These are phyloP conservation scores for Malassezia cuniculi DNA, from an alignment of 1,284 basidiomycete species.

Conservation along the genomic window DNA sequence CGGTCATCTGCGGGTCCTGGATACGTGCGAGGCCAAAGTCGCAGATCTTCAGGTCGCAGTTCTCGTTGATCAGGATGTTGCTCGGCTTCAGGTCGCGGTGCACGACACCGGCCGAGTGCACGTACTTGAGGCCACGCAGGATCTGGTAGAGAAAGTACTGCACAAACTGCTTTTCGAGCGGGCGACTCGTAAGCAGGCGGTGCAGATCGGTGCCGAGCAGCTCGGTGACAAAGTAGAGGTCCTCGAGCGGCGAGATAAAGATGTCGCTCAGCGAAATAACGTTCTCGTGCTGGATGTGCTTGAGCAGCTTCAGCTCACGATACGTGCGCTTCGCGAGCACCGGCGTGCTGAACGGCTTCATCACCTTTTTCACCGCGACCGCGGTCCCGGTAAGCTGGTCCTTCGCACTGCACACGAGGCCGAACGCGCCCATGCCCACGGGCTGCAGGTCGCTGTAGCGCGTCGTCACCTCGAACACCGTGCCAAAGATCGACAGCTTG, in stretches of 20 bases:
- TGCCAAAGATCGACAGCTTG: slow-evolving; percentile 95
- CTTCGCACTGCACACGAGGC: slow-evolving; percentile 64
- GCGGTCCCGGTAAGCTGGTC: slow-evolving; percentile 88
- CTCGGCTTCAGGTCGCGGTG: slow-evolving; percentile 96
- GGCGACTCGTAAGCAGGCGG: slow-evolving; percentile 84
- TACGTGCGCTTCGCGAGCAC: slow-evolving; percentile 97
- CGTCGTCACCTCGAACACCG: slow-evolving; percentile 66
- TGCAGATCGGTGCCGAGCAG: slow-evolving; percentile 95
- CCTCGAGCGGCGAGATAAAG: slow-evolving; percentile 95
- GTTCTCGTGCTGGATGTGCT: slow-evolving; percentile 98
- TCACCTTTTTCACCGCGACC: slow-evolving; percentile 98
- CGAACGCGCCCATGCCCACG: slow-evolving; percentile 84
- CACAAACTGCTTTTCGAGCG: slow-evolving; percentile 98
- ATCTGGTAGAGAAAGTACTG: slow-evolving; percentile 99
- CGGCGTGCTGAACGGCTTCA: slow-evolving; percentile 94
- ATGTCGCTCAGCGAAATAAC: slow-evolving; percentile 97
- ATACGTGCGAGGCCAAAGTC: slow-evolving; percentile 88
- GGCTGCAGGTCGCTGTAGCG: slow-evolving; percentile 98
- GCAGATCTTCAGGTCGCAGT: slow-evolving; percentile 98
- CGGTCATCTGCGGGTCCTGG: slow-evolving; percentile 98
- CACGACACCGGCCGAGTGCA: slow-evolving; percentile 96
- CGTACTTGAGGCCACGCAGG: slow-evolving; percentile 93
- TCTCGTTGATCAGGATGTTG: slow-evolving; percentile 99
- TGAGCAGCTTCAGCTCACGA: slow-evolving; percentile 92
- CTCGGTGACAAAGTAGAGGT: slow-evolving; percentile 95